Conservation (phyloP, 805 yeast genomes). For the Ogataea trehalophila region DNA sequence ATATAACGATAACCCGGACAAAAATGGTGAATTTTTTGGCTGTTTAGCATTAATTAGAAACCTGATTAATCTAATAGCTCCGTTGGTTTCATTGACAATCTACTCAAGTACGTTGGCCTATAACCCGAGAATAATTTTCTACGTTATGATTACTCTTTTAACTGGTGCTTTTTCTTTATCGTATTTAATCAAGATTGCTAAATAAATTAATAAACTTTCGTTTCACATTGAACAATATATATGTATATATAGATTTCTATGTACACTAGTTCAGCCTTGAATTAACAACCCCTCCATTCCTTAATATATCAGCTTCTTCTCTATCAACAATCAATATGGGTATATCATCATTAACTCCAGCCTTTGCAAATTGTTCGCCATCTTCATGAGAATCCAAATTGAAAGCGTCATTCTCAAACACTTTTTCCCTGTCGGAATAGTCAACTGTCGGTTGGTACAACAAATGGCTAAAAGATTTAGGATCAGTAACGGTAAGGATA, state of each 20-base stretch:
- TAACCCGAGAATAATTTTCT: slow-evolving; percentile 36
- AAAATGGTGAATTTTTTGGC: slow-evolving; percentile 70
- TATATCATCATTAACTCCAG: slow-evolving; percentile 6
- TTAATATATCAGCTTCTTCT: slow-evolving; percentile 25
- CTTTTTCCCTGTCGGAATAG: slow-evolving; percentile 13
- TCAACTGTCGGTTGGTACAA: slow-evolving; percentile 24
- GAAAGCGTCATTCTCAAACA: slow-evolving; percentile 7
- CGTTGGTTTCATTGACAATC: slow-evolving; percentile 42
- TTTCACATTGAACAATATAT: neutral
- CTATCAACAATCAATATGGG: slow-evolving; percentile 27
- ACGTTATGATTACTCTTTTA: slow-evolving; percentile 10
- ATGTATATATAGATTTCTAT: neutral
- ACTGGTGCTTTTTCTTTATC: neutral
- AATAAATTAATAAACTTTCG: neutral
- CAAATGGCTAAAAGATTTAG: slow-evolving; percentile 26
- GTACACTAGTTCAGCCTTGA: neutral
- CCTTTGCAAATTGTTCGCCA: slow-evolving; percentile 5
- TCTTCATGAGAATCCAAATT: neutral
- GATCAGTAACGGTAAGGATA: slow-evolving; percentile 26
- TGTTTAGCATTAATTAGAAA: slow-evolving; percentile 59
- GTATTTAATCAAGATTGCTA: neutral
- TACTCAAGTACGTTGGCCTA: slow-evolving; percentile 41
- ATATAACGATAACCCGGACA: slow-evolving; percentile 47
- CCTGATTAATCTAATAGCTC: slow-evolving; percentile 41
- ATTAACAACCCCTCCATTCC: slow-evolving; percentile 2